Evolutionary conservation across 371 early-diverging fungal genomes (phyloP).

Genomic region (Mortierella sp.): DNA sequence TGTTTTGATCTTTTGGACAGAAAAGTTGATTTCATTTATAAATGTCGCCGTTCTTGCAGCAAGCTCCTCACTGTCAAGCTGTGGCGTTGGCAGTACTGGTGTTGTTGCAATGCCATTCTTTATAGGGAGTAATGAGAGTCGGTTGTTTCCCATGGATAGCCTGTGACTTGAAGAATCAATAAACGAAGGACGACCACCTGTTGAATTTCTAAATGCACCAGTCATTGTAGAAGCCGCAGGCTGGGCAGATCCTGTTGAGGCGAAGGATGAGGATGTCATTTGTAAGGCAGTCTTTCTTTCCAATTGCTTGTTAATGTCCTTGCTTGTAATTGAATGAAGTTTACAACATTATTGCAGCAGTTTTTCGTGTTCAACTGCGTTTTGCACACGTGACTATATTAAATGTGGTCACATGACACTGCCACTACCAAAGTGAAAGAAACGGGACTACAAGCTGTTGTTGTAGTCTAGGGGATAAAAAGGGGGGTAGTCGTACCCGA

Average conservation of each 20-base stretch:
- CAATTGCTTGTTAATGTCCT: neutral
- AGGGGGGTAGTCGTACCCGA: no score
- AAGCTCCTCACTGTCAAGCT: conserved; percentile 42
- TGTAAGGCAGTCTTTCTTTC: neutral
- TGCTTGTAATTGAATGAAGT: neutral
- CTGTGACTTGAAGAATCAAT: conserved; percentile 20
- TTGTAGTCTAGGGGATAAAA: no score
- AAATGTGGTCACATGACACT: no score
- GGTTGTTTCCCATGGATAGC: conserved; percentile 25
- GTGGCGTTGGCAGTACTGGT: conserved; percentile 23
- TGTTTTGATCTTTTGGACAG: conserved; percentile 38
- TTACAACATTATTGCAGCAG: no score
- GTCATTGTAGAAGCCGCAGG: neutral
- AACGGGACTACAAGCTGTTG: no score
- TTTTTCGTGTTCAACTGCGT: no score
- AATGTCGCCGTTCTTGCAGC: conserved; percentile 29
- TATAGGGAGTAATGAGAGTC: conserved; percentile 29
- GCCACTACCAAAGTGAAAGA: no score
- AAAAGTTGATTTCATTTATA: conserved; percentile 30
- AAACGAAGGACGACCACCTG: conserved; percentile 19
- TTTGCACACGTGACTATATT: no score
- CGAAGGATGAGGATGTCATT: conserved; percentile 8
- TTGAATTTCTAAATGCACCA: conserved; percentile 2
- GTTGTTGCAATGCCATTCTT: conserved; percentile 11
- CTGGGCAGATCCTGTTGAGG: conserved; percentile 6